Percentiles rank a stretch among this genome's conserved stretches.
phyloP scores from a whole-genome alignment of 768 basidiomycete genomes.

The Boletus huronensis region DNA sequence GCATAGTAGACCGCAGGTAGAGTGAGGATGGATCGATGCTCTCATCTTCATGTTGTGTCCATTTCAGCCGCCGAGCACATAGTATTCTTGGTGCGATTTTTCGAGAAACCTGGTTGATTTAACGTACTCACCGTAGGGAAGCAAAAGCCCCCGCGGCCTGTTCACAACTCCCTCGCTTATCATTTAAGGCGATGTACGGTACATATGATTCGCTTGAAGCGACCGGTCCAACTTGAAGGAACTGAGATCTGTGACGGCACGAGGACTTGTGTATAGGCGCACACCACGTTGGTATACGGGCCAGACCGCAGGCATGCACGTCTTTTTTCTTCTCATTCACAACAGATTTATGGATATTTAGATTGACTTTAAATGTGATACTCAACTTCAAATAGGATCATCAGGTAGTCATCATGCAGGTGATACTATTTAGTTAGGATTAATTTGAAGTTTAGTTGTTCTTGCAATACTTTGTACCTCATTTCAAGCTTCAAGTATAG shows the following conservation, averaged over 20 bases:
- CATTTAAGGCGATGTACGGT: neutral
- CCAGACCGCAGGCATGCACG: neutral
- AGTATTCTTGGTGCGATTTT: neutral
- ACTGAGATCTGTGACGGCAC: neutral
- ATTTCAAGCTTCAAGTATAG: too few relatives aligned
- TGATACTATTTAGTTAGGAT: too few relatives aligned
- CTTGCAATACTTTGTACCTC: too few relatives aligned
- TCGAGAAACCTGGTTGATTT: neutral
- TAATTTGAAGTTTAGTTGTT: too few relatives aligned
- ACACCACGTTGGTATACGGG: neutral
- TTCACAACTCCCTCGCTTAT: slow-evolving; percentile 3
- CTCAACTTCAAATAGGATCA: too few relatives aligned
- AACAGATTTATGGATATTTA: too few relatives aligned
- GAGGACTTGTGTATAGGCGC: neutral
- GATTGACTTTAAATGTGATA: too few relatives aligned
- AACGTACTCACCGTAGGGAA: neutral
- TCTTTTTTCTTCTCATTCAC: neutral
- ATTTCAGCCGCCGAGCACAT: neutral
- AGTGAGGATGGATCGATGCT: neutral
- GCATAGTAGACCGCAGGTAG: neutral
- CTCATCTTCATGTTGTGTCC: neutral
- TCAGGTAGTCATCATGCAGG: too few relatives aligned
- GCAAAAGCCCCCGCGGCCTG: slow-evolving; percentile 7
- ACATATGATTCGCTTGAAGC: neutral
- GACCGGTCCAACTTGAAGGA: neutral